A percentile compares a stretch with the other conserved stretches of the same genome.
phyloP scores from a whole-genome alignment of 371 early-diverging fungal genomes.

The Batkoa obscura region DNA sequence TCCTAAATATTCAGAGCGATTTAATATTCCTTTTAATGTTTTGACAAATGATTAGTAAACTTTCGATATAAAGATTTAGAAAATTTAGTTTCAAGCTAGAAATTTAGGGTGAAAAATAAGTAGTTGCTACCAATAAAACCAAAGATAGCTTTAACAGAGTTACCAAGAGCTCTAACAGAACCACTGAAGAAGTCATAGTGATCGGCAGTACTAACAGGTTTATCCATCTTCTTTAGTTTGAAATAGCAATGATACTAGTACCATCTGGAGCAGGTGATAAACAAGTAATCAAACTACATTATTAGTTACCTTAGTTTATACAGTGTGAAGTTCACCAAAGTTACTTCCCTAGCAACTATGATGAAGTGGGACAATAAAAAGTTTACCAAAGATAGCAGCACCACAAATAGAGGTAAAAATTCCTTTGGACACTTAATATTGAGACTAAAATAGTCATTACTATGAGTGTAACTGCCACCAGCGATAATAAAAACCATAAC shows the following conservation, averaged over 20 bases:
- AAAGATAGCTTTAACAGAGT: conserved; percentile 99
- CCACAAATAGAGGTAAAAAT: conserved; percentile 96
- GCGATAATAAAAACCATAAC: conserved; percentile 99
- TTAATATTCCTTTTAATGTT: conserved; percentile 1
- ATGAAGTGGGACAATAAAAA: conserved; percentile 94
- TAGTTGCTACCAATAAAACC: conserved; percentile 96
- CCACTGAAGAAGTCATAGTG: conserved; percentile 95
- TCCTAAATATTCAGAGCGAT: not conserved
- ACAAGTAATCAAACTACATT: conserved; percentile 91
- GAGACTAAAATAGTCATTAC: conserved; percentile 94
- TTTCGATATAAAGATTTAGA: conserved; percentile 84
- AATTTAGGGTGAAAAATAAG: conserved; percentile 92
- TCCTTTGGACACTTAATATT: conserved; percentile 99
- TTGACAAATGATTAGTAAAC: conserved; percentile 73
- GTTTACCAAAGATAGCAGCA: conserved; percentile 97
- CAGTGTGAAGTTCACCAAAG: conserved; percentile 97
- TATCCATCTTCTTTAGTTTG: conserved; percentile 95
- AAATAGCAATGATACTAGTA: conserved; percentile 97
- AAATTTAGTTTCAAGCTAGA: conserved; percentile 87
- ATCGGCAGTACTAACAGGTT: conserved; percentile 97
- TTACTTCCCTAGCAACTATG: conserved; percentile 98
- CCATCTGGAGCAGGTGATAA: conserved; percentile 97
- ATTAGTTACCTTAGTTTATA: conserved; percentile 96
- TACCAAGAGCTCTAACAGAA: conserved; percentile 79
- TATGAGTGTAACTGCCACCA: conserved; percentile 49